These are phyloP conservation scores for Heritiera littoralis DNA, from an alignment of 345 rosid genomes.

Conservation along the genomic window DNA sequence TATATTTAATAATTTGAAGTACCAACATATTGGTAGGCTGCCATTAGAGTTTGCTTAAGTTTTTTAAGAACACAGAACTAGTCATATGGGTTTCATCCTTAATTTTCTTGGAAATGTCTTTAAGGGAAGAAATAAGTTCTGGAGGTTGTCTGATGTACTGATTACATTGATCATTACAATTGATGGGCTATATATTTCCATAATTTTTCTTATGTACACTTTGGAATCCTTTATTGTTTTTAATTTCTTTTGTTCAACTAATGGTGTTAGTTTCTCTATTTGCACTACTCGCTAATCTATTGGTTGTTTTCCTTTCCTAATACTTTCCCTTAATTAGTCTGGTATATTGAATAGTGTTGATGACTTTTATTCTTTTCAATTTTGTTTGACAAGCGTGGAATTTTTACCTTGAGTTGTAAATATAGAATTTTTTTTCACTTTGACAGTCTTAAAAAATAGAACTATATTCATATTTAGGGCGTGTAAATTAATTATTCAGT, in stretches of 20 bases:
- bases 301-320: neutral
- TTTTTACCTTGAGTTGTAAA: neutral
- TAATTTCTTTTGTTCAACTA: slow-evolving; percentile 1
- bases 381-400: neutral
- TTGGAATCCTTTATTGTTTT: slow-evolving; percentile 15
- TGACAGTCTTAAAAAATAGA: neutral
- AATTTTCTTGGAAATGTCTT: slow-evolving; percentile 36
- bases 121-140: slow-evolving; percentile 40
- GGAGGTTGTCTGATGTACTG: slow-evolving; percentile 40
- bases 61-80: slow-evolving; percentile 40
- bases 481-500: neutral
- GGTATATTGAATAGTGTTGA: neutral
- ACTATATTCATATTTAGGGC: neutral
- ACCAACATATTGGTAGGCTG: slow-evolving; percentile 48
- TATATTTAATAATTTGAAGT: slow-evolving; percentile 52
- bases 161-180: slow-evolving; percentile 39
- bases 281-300: neutral
- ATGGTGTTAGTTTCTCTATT: slow-evolving; percentile 12
- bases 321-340: neutral
- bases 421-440: neutral
- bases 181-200: slow-evolving; percentile 32
- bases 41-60: slow-evolving; percentile 41
- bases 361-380: neutral
- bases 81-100: slow-evolving; percentile 42
- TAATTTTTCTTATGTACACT: slow-evolving; percentile 29